These are phyloP conservation scores for Rhodomyrtus tomentosa DNA, from an alignment of 345 rosid genomes.

Conservation along the genomic window DNA sequence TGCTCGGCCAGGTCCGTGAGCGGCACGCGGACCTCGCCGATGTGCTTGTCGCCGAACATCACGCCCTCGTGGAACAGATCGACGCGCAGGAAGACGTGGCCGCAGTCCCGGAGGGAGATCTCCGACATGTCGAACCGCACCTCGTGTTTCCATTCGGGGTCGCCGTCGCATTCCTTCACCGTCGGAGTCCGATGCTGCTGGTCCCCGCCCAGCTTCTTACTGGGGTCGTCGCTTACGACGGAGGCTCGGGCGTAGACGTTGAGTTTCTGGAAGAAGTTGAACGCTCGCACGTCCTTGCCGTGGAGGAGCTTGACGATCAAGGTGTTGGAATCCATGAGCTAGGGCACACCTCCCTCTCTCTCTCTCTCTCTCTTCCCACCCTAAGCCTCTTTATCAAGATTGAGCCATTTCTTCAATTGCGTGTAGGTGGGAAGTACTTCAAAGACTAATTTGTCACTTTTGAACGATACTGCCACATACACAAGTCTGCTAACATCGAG, in stretches of 20 bases:
- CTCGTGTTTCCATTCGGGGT: conserved; percentile 51
- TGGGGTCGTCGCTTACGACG: conserved; percentile 13
- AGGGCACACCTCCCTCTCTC: background rate
- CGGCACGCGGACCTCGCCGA: conserved; percentile 43
- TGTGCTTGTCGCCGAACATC: conserved; percentile 41
- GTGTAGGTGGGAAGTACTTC: background rate
- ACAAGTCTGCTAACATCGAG: background rate
- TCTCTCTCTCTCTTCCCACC: background rate
- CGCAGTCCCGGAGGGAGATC: conserved; percentile 4
- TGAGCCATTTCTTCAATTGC: background rate
- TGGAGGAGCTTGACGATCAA: conserved; percentile 26
- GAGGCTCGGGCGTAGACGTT: conserved; percentile 24
- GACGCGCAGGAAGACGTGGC: conserved; percentile 19
- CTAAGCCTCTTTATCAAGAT: background rate
- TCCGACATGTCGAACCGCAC: conserved; percentile 21
- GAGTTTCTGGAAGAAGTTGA: conserved; percentile 56
- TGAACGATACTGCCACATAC: background rate
- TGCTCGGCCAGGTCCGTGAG: conserved; percentile 22
- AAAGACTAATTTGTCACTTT: background rate
- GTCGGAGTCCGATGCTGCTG: conserved; percentile 25
- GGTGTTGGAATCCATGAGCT: conserved; percentile 10
- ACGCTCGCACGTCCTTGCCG: conserved; percentile 29
- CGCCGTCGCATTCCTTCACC: conserved; percentile 33
- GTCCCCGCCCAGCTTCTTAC: conserved; percentile 7
- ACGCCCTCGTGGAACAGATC: conserved; percentile 33